Evolutionary conservation across 2,329 filamentous ascomycete genomes (phyloP).

Genomic region (Fusarium praegraminearum): DNA sequence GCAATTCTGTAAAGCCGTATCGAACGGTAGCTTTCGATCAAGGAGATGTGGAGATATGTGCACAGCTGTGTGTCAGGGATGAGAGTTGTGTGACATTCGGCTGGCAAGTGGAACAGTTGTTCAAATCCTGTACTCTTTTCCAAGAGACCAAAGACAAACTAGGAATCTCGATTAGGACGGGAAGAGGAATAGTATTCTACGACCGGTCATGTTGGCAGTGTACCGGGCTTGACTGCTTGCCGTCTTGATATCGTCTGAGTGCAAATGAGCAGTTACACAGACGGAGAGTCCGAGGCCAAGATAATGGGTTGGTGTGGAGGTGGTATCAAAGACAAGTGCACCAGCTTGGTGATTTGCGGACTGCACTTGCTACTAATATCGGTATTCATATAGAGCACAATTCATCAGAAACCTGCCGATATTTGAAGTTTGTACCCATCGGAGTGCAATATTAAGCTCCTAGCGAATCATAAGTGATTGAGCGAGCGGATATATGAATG

Average conservation of each 20-base stretch:
- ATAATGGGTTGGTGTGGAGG: background rate
- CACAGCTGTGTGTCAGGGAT: background rate
- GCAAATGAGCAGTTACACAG: too few species aligned
- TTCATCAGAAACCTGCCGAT: background rate
- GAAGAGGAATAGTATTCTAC: conserved; percentile 1
- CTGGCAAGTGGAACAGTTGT: background rate
- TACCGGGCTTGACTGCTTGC: background rate
- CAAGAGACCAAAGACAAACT: background rate
- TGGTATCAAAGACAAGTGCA: background rate
- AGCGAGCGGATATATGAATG: background rate
- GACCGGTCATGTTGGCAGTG: conserved; percentile 10
- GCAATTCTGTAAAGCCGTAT: background rate
- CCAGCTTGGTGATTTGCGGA: background rate
- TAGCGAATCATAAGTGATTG: background rate
- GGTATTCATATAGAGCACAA: background rate
- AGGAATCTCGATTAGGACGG: background rate
- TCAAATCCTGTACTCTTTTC: background rate
- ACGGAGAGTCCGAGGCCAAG: background rate
- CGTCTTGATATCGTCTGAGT: background rate
- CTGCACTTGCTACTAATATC: background rate
- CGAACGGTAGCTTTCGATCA: background rate
- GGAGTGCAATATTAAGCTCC: conserved; percentile 9
- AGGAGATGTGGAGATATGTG: conserved; percentile 5
- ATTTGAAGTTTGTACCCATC: conserved; percentile 8
- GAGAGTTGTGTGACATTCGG: conserved; percentile 4